A percentile compares a stretch with the other conserved stretches of the same genome.
phyloP scores from a whole-genome alignment of 768 basidiomycete species.

The Steccherinum ochraceum region DNA sequence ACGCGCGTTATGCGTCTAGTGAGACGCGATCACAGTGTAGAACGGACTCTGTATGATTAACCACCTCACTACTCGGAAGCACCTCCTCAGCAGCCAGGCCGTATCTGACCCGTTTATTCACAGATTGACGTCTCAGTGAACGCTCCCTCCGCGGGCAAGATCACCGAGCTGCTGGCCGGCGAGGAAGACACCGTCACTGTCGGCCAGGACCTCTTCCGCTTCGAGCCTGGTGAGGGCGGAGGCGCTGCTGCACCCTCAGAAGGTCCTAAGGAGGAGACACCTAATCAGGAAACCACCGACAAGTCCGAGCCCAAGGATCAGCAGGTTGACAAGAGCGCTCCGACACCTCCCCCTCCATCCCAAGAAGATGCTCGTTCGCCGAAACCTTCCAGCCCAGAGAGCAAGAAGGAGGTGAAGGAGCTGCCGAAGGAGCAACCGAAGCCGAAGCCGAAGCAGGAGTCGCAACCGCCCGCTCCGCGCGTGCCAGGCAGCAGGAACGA shows the following conservation, averaged over 20 bases:
- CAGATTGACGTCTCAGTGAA: conserved; percentile 98
- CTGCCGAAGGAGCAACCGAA: conserved; percentile 26
- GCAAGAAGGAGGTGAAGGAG: conserved; percentile 32
- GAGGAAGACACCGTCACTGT: conserved; percentile 95
- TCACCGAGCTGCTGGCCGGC: conserved; percentile 76
- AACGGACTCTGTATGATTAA: no score
- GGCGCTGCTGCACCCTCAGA: conserved; percentile 15
- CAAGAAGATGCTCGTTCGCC: conserved; percentile 20
- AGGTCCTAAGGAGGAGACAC: conserved; percentile 15
- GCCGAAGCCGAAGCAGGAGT: conserved; percentile 15
- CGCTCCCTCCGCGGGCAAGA: conserved; percentile 81
- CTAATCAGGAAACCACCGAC: conserved; percentile 30
- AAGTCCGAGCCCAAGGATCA: conserved; percentile 39
- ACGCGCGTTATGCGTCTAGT: no score
- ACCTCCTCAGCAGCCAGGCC: no score
- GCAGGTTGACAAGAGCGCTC: conserved; percentile 39
- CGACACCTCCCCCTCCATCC: conserved; percentile 39
- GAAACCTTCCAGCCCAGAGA: conserved; percentile 24
- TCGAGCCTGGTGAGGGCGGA: conserved; percentile 63
- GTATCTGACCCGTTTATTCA: no score
- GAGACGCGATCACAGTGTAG: no score
- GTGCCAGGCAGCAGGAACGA: conserved; percentile 63
- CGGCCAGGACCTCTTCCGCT: conserved; percentile 88
- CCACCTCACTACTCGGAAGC: no score
- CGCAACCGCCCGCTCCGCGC: conserved; percentile 27